phyloP scores from a whole-genome alignment of 768 basidiomycete species.

The Erythrobasidium yunnanense region DNA sequence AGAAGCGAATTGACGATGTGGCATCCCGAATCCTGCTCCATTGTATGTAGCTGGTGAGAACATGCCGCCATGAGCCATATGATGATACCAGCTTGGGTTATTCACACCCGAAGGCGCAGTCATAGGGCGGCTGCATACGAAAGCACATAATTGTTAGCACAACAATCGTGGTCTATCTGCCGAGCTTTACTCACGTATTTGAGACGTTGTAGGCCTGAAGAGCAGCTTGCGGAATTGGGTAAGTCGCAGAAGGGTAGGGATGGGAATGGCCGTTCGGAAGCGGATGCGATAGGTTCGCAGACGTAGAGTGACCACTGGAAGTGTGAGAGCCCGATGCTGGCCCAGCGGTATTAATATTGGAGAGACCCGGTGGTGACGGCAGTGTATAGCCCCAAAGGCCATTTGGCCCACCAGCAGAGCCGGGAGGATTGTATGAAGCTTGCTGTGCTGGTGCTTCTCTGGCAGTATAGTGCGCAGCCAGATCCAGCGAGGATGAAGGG shows the following conservation, averaged over 20 bases:
- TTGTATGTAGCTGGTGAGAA: conserved; percentile 23
- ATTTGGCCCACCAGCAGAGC: no score
- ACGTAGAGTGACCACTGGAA: no score
- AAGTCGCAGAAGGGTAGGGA: background rate
- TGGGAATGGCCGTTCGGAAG: background rate
- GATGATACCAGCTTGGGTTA: conserved; percentile 15
- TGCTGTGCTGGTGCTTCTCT: no score
- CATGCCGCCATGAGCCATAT: conserved; percentile 8
- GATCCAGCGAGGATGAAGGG: no score
- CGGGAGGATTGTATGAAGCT: no score
- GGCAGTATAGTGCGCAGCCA: no score
- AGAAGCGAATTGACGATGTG: background rate
- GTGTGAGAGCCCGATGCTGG: no score
- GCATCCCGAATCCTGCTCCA: conserved; percentile 8
- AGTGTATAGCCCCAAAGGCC: no score
- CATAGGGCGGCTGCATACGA: conserved; percentile 16
- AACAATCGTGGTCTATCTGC: background rate
- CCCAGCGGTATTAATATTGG: no score
- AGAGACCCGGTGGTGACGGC: no score
- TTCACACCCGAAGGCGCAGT: conserved; percentile 6
- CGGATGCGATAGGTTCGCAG: no score
- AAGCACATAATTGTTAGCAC: no score
- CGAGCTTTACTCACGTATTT: conserved; percentile 13
- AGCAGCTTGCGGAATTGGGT: background rate
- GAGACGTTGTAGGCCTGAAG: conserved; percentile 14